Base-by-base conservation (phyloP, 2,329 filamentous ascomycete genomes). In the Verticillium dahliae region DNA sequence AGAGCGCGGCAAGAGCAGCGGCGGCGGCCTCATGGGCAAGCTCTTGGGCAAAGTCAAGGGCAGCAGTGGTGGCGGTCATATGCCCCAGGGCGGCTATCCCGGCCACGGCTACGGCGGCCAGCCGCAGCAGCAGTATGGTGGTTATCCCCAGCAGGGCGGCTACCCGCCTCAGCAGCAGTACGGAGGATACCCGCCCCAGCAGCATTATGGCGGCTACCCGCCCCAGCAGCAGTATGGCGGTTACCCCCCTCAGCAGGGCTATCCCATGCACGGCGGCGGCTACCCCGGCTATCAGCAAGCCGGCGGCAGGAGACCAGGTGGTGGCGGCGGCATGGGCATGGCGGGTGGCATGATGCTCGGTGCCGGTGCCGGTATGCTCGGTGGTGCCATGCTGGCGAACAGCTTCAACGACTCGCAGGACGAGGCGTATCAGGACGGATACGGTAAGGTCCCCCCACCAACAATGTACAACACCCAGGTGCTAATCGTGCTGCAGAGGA, bases 311-410 rank as follows among this genome's bases (percentile, higher is more conserved):
- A 66, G 66, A 61, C 7, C 45, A 7, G 66, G 67, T 1, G 69
- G 69, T 56, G 73, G 74, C 58, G 76, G 78, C 33, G 75, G 74
- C 55, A 68, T 72, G 68, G 90, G 91, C n/a, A 81, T 84, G 63
- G 85, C 82, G 1, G 91, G 90, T 57, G 91, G 88, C 59, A 86
- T 88, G 9, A 90, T 90, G 27, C 78, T 96, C 54, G 92, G 92
- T 77, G 74, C 91, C 4, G 92, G 92, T 67, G 92, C 89, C 65
- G 92, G 92, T 73, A 70, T 97, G 71, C 69, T 97, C 1, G 93
- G 92, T 67, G 92, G 92, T 61, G 84, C 86, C 64, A 65, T 96
- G 69, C 74, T 96, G 37, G 88, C 82, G 2, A 80, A 89, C 69
- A 87, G 88, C 1, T 80, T 93, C 58, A 76, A 90, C 61, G 84